Evolutionary conservation across 306 rosid species (phyloP).

Genomic region (Acacia crassicarpa): DNA sequence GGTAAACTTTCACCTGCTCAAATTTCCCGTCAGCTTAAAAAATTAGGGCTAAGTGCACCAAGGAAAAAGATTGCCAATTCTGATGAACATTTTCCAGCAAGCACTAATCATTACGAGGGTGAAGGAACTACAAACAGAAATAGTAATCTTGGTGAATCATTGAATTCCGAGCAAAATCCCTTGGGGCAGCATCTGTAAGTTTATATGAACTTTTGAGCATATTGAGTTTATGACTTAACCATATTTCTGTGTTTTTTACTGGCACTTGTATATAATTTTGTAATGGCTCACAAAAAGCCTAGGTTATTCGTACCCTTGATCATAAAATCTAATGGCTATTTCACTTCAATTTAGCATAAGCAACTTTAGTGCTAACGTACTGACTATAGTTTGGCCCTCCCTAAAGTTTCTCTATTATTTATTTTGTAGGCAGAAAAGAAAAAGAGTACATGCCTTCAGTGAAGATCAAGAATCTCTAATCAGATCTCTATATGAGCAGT

Average conservation of each 20-base stretch:
- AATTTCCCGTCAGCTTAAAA: conserved; percentile 68
- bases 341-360: conserved; percentile 2
- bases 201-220: conserved; percentile 26
- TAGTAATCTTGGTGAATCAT: conserved; percentile 31
- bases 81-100: conserved; percentile 33
- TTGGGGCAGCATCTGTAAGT: conserved; percentile 58
- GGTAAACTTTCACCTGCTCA: conserved; percentile 69
- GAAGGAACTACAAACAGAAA: conserved; percentile 29
- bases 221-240: background rate
- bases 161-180: conserved; percentile 38
- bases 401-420: conserved; percentile 19
- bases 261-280: background rate
- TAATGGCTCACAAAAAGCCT: background rate
- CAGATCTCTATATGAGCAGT: conserved; percentile 77
- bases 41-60: conserved; percentile 58
- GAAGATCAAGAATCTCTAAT: conserved; percentile 77
- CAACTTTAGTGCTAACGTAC: background rate
- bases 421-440: conserved; percentile 61
- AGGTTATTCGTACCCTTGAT: background rate
- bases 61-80: conserved; percentile 46
- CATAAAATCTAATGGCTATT: background rate
- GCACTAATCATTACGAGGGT: conserved; percentile 44
- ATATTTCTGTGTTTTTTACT: background rate
- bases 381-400: background rate
- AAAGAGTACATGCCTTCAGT: conserved; percentile 63